phyloP scores from a whole-genome alignment of 1,284 basidiomycete genomes.

The Ustilago xerochloae region DNA sequence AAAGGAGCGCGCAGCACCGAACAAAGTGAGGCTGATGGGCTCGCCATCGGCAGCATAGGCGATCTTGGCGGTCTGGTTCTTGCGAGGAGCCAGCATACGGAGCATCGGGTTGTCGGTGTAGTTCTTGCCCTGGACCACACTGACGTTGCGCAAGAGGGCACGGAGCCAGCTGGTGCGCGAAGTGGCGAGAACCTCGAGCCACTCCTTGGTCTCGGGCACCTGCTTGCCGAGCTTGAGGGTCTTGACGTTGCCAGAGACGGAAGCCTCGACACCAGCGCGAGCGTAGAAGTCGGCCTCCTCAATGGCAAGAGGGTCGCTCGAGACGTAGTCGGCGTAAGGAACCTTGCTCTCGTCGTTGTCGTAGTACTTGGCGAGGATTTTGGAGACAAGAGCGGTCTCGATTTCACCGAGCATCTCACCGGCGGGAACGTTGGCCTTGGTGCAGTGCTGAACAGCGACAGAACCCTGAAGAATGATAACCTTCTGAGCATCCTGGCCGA shows the following conservation, averaged over 20 bases:
- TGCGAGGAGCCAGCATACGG: conserved; percentile 84
- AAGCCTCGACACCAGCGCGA: conserved; percentile 71
- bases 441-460: conserved; percentile 88
- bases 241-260: conserved; percentile 72
- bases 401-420: conserved; percentile 90
- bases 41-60: conserved; percentile 70
- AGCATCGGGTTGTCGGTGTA: conserved; percentile 91
- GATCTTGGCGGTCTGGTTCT: conserved; percentile 80
- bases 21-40: conserved; percentile 74
- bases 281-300: conserved; percentile 69
- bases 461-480: conserved; percentile 98
- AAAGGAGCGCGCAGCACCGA: conserved; percentile 83
- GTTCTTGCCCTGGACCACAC: conserved; percentile 71
- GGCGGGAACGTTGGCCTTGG: conserved; percentile 90
- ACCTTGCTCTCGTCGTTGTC: conserved; percentile 80
- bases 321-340: conserved; percentile 88
- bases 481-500: conserved; percentile 91
- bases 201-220: conserved; percentile 71
- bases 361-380: conserved; percentile 85
- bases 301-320: conserved; percentile 70
- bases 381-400: conserved; percentile 80
- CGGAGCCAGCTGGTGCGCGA: conserved; percentile 84
- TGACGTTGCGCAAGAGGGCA: conserved; percentile 83
- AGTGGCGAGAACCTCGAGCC: conserved; percentile 88
- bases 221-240: conserved; percentile 44